These are phyloP conservation scores for Dictyostelium firmibasis DNA, from an alignment of 78 protist genomes.

Conservation along the genomic window DNA sequence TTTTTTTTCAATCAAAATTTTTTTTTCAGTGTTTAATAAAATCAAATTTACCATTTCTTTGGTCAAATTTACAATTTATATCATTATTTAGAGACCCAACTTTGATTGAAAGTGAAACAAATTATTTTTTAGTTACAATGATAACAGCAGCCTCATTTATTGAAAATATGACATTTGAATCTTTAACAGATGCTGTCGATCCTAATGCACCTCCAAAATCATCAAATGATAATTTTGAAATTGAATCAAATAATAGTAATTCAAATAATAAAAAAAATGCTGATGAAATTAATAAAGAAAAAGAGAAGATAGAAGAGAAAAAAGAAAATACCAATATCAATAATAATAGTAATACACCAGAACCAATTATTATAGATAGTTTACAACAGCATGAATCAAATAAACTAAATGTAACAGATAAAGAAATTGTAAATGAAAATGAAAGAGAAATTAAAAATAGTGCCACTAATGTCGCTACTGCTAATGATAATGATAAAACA, in stretches of 20 bases:
- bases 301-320: background rate
- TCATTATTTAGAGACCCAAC: constrained; percentile 79
- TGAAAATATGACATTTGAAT: constrained; percentile 69
- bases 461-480: background rate
- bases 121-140: constrained; percentile 56
- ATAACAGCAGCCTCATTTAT: constrained; percentile 70
- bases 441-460: background rate
- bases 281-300: background rate
- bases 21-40: constrained; percentile 53
- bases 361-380: background rate
- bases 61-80: constrained; percentile 52
- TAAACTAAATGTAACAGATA: background rate
- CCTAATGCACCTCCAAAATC: background rate
- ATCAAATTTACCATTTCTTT: constrained; percentile 75
- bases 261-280: background rate
- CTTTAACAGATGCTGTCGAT: constrained; percentile 19
- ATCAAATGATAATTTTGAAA: background rate
- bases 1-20: background rate
- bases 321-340: background rate
- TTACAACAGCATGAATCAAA: constrained; percentile 14
- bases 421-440: background rate
- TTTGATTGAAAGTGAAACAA: constrained; percentile 67
- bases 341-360: background rate
- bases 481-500: background rate
- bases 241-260: background rate